Percentiles rank a stretch among this genome's conserved stretches.
These are phyloP conservation scores for Physocladia obscura DNA, from an alignment of 192 early-diverging fungal species.

Conservation along the genomic window DNA sequence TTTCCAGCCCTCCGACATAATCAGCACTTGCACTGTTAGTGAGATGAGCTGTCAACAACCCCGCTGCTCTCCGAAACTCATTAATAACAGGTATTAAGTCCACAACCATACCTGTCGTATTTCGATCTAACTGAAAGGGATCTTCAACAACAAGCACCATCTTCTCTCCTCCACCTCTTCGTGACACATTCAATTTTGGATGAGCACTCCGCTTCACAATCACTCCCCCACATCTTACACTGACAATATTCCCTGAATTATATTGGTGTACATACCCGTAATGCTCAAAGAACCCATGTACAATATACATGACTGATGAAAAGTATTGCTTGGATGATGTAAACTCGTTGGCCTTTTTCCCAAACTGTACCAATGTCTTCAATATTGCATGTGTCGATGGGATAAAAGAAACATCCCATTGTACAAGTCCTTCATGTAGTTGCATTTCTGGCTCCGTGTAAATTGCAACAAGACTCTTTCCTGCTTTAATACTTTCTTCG, in stretches of 20 bases:
- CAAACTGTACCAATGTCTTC: neutral
- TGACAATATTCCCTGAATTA: constrained; percentile 26
- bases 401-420: constrained; percentile 36
- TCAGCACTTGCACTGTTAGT: neutral
- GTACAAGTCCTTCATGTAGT: neutral
- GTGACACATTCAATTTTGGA: neutral
- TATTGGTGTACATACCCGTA: constrained; percentile 37
- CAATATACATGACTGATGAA: constrained; percentile 24
- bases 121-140: constrained; percentile 46
- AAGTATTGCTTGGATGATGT: neutral
- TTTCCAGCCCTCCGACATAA: too few species aligned
- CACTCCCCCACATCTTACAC: constrained; percentile 33
- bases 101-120: constrained; percentile 37
- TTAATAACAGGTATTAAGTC: constrained; percentile 20
- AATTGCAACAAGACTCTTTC: neutral
- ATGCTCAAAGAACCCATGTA: constrained; percentile 40
- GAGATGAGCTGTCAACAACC: neutral
- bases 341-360: neutral
- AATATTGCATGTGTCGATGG: neutral
- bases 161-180: neutral
- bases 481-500: neutral
- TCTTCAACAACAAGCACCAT: constrained; percentile 42
- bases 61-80: constrained; percentile 38
- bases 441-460: neutral
- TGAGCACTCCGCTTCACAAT: neutral